Base-by-base conservation (phyloP, 495 filamentous ascomycete species). In the Terfezia claveryi region DNA sequence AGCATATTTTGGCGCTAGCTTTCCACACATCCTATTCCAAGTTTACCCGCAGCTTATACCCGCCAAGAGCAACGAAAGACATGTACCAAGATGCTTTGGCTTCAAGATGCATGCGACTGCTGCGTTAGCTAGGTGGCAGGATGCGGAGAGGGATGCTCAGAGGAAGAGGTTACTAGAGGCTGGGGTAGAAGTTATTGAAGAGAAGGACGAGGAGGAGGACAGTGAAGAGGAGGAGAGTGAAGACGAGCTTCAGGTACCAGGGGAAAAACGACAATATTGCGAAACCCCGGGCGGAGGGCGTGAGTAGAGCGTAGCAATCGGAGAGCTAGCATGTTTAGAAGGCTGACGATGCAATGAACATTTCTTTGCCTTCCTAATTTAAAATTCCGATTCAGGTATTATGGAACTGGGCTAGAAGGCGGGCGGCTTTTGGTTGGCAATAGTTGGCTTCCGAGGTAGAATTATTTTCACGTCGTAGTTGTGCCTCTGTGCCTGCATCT, bases 11-110 rank as follows among this genome's bases (percentile, higher is more conserved):
- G 91, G 92, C 54, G 85, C 91, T 44, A 89, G 84, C 7, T 98
- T 98, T 74, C 89, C 94, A 74, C 94, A 94, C 67, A 95, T 98
- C 68, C 77, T 98, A 54, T 96, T 96, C 74, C 91, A 98, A 69
- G 91, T 96, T 36, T 96, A 95, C 62, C 91, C 92, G 2, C 80
- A 83, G 2, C 69, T 96, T 49, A 76, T 91, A 44, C 89, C 91
- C 6, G 72, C 78, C 59, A 96, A 96, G 76, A 84, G 75, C 66
- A 72, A 78, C 55, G 81, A 87, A 55, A 76, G 89, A 50, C 94
- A 94, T 67, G 77, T 86, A 52, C 92, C 92, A 14, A 76, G 81
- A 49, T 81, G 93, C 51, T 98, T 87, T 68, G 91, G 91, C 14
- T 98, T 98, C 74, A 85, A 83, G 61, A 86, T 95, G 8, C 91